Evolutionary conservation across 495 filamentous ascomycete genomes (phyloP).

Genomic region (Bacidia gigantensis): DNA sequence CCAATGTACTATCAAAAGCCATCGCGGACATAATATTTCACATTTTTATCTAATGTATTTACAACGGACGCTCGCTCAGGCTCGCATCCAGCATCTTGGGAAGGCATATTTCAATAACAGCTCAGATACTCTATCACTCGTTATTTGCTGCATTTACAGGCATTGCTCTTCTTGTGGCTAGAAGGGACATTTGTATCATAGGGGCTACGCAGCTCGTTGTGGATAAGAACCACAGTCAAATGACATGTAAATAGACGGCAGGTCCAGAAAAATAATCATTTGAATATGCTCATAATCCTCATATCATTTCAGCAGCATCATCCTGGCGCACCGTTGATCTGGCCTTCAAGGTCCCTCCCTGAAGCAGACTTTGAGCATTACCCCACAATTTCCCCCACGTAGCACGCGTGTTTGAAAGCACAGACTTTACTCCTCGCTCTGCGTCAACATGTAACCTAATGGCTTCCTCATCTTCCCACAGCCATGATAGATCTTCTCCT

Average conservation of each 20-base stretch:
- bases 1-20: not conserved
- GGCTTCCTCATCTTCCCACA: constrained; percentile 10
- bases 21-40: not conserved
- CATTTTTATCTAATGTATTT: not conserved
- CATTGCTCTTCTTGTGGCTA: not conserved
- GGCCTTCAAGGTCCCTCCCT: too few relatives aligned
- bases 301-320: too few relatives aligned
- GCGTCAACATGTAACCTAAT: not conserved
- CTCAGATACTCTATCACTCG: not conserved
- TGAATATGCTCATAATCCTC: too few relatives aligned
- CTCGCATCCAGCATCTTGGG: not conserved
- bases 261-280: too few relatives aligned
- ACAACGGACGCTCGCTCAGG: not conserved
- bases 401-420: not conserved
- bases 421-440: not conserved
- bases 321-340: too few relatives aligned
- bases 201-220: not conserved
- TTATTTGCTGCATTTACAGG: not conserved
- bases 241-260: not conserved
- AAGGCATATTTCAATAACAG: not conserved
- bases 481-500: constrained; percentile 37
- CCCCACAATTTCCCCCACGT: not conserved
- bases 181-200: not conserved
- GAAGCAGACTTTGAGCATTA: too few relatives aligned
- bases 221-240: not conserved